Conservation (phyloP, 805 yeast species). For the Kodamaea jinghongensis region DNA sequence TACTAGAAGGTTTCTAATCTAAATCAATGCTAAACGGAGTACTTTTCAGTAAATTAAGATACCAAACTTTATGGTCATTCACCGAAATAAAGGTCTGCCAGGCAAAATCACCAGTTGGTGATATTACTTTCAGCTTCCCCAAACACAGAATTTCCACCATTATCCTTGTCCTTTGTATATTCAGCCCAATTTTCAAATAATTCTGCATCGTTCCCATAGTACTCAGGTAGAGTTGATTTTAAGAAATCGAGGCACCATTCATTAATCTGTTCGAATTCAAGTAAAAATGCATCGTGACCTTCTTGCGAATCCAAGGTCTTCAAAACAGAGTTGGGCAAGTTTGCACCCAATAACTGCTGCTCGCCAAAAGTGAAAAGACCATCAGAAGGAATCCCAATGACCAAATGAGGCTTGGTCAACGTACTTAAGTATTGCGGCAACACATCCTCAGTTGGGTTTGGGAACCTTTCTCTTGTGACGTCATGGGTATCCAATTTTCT, state of each 20-base stretch:
- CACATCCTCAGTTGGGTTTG: conserved; percentile 31
- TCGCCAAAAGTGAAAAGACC: conserved; percentile 91
- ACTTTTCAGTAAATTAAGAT: too few species aligned
- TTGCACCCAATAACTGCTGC: conserved; percentile 77
- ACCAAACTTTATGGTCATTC: too few species aligned
- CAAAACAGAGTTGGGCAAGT: conserved; percentile 66
- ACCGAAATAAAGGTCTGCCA: too few species aligned
- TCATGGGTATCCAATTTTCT: conserved; percentile 95
- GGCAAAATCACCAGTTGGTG: conserved; percentile 91
- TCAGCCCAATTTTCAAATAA: conserved; percentile 42
- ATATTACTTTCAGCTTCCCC: conserved; percentile 91
- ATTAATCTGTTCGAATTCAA: conserved; percentile 85
- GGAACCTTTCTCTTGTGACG: conserved; percentile 70
- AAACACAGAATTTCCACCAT: conserved; percentile 64
- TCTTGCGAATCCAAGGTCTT: conserved; percentile 84
- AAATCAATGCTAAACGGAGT: too few species aligned
- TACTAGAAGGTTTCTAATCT: too few species aligned
- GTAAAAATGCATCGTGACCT: conserved; percentile 94
- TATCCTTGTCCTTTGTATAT: conserved; percentile 34
- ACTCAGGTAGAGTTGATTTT: conserved; percentile 51
- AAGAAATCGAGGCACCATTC: conserved; percentile 67
- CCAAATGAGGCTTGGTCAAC: conserved; percentile 70
- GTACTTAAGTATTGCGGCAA: conserved; percentile 53
- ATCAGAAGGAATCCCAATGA: conserved; percentile 89
- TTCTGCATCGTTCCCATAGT: conserved; percentile 50